Conservation (phyloP, 306 rosid genomes). For the Fragaria iinumae region DNA sequence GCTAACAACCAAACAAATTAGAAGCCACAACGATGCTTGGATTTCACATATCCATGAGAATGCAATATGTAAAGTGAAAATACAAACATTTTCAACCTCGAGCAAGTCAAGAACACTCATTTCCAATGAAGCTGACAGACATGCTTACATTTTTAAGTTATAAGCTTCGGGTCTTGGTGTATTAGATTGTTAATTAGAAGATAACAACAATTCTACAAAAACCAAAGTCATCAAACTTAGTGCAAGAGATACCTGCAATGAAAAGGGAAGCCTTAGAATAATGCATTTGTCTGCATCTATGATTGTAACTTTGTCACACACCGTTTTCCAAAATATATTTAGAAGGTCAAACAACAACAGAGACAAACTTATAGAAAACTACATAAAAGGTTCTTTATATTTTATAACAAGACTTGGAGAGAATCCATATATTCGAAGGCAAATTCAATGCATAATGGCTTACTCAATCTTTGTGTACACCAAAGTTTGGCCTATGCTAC, state of each 20-base stretch:
- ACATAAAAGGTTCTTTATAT: neutral
- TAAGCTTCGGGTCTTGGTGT: neutral
- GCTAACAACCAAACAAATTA: conserved; percentile 39
- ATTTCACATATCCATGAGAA: conserved; percentile 25
- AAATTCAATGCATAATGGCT: neutral
- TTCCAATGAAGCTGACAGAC: conserved; percentile 63
- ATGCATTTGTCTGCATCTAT: conserved; percentile 31
- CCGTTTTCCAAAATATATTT: neutral
- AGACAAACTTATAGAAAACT: neutral
- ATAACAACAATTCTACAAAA: conserved; percentile 46
- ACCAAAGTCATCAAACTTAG: conserved; percentile 51
- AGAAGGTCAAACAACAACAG: conserved; percentile 24
- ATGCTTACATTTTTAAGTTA: conserved; percentile 49
- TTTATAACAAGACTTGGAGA: neutral
- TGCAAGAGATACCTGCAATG: conserved; percentile 26
- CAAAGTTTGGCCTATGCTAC: neutral
- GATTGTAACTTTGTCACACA: neutral
- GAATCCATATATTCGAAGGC: neutral
- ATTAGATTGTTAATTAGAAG: conserved; percentile 30
- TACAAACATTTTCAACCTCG: conserved; percentile 25
- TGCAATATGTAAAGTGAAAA: conserved; percentile 12
- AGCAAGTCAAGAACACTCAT: conserved; percentile 26
- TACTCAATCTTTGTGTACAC: neutral
- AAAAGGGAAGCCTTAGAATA: conserved; percentile 30
- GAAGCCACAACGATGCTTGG: conserved; percentile 34